Evolutionary conservation across 305 asterid species (phyloP).

Genomic region (Solanum hybrid): DNA sequence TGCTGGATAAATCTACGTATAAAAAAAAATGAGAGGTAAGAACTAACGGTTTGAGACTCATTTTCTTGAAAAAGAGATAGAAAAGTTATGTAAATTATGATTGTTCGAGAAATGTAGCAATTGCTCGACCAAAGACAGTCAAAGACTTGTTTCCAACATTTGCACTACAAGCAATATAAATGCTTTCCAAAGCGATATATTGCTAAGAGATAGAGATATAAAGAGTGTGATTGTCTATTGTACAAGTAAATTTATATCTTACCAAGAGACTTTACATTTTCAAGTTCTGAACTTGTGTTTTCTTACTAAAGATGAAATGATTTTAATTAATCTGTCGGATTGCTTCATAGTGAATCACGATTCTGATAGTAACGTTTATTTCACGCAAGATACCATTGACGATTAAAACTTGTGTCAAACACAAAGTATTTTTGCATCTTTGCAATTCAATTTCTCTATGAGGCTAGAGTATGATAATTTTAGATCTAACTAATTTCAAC

Average conservation of each 20-base stretch:
- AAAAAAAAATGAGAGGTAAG: background rate
- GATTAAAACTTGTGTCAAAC: background rate
- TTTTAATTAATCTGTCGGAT: background rate
- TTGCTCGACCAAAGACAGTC: background rate
- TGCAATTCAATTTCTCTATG: background rate
- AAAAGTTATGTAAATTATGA: background rate
- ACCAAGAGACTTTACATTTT: background rate
- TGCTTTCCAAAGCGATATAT: background rate
- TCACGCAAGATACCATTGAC: background rate
- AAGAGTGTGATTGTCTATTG: background rate
- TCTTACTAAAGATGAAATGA: background rate
- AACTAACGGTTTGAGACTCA: background rate
- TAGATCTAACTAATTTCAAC: background rate
- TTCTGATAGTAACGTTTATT: background rate
- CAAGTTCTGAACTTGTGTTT: background rate
- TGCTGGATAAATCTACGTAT: rapidly evolving
- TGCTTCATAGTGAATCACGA: background rate
- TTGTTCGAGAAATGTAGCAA: background rate
- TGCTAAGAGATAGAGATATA: background rate
- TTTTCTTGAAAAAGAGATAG: background rate
- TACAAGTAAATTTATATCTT: background rate
- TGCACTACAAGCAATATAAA: background rate
- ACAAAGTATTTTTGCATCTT: background rate
- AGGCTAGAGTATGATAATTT: background rate
- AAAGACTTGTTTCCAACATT: background rate